phyloP scores from a whole-genome alignment of 768 basidiomycete species.

The Sarcodon aspratus region DNA sequence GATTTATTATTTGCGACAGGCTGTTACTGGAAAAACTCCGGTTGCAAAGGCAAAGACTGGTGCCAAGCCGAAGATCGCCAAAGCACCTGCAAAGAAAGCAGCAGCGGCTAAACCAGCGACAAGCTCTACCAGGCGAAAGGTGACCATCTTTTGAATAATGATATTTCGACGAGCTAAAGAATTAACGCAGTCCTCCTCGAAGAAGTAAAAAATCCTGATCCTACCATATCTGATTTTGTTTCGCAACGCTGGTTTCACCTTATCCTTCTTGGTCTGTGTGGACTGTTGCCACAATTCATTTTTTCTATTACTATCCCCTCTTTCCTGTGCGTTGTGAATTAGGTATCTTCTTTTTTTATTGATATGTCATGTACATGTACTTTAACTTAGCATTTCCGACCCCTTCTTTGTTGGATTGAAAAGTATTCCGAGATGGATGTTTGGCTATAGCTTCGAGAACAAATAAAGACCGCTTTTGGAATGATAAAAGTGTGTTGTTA shows the following conservation, averaged over 20 bases:
- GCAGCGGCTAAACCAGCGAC: constrained; percentile 7
- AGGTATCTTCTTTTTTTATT: background rate
- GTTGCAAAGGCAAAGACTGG: constrained; percentile 8
- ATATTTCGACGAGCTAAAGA: too few relatives aligned
- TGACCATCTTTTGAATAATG: background rate
- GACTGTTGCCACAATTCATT: background rate
- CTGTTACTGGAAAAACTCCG: constrained; percentile 36
- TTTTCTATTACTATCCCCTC: background rate
- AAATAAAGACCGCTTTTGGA: background rate
- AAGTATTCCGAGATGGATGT: background rate
- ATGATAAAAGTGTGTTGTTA: too few relatives aligned
- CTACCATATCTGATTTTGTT: background rate
- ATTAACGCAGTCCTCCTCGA: background rate
- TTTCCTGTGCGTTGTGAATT: background rate
- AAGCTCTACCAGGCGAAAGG: constrained; percentile 5
- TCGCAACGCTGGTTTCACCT: background rate
- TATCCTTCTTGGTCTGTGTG: background rate
- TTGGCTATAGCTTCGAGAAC: background rate
- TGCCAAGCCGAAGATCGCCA: constrained; percentile 16
- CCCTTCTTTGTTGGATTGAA: background rate
- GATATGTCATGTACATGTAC: background rate
- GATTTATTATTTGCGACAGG: constrained; percentile 22
- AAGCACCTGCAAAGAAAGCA: constrained; percentile 14
- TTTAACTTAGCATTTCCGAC: background rate
- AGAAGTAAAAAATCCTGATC: background rate